phyloP scores from a whole-genome alignment of 2,329 filamentous ascomycete genomes.

The Claviceps maximensis region DNA sequence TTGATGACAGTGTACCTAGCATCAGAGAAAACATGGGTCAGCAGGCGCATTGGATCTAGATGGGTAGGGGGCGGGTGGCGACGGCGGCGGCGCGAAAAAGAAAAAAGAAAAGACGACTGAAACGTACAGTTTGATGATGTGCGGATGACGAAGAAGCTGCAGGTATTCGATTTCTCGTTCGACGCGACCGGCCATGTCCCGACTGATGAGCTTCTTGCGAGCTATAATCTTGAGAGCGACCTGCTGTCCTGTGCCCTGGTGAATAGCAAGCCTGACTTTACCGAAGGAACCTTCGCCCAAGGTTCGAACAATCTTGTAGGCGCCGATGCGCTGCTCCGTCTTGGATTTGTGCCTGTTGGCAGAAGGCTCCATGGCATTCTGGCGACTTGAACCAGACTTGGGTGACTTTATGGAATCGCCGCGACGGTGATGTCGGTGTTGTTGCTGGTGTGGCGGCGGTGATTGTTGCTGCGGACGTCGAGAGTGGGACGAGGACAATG shows the following conservation, averaged over 20 bases:
- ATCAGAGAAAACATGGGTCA: neutral
- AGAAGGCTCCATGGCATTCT: slow-evolving; percentile 22
- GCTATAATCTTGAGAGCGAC: slow-evolving; percentile 97
- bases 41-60: too few species aligned
- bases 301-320: slow-evolving; percentile 82
- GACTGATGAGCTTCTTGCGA: slow-evolving; percentile 85
- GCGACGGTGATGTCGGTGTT: slow-evolving; percentile 11
- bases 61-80: too few species aligned
- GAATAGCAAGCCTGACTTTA: slow-evolving; percentile 93
- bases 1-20: slow-evolving; percentile 95
- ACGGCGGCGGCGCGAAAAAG: too few species aligned
- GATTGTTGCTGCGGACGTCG: slow-evolving; percentile 32
- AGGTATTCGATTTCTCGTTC: slow-evolving; percentile 98
- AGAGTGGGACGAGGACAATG: slow-evolving; percentile 51
- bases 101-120: neutral
- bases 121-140: slow-evolving; percentile 93
- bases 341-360: slow-evolving; percentile 34
- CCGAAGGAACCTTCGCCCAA: slow-evolving; percentile 95
- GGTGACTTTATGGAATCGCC: slow-evolving; percentile 13
- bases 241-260: slow-evolving; percentile 84
- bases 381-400: slow-evolving; percentile 14
- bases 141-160: slow-evolving; percentile 85
- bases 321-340: slow-evolving; percentile 74
- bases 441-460: slow-evolving; percentile 13
- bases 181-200: slow-evolving; percentile 95